A percentile compares a stretch with the other conserved stretches of the same genome.
Evolutionary conservation across 108 stramenopile genomes (phyloP).

Genomic region (Parmales sp.): DNA sequence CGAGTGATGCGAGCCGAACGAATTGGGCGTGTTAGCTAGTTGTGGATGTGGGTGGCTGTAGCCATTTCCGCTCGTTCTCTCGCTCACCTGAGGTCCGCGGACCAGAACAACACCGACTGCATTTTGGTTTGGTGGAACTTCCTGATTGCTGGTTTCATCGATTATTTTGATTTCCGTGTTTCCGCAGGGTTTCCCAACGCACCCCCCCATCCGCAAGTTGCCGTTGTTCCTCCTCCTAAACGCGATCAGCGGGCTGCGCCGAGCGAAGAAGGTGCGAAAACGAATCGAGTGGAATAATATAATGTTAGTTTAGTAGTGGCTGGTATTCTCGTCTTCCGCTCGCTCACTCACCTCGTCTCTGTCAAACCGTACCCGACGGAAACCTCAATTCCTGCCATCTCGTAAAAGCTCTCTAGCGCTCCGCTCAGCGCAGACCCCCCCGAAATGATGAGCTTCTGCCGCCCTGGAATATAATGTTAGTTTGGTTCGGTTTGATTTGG

Average conservation of each 20-base stretch:
- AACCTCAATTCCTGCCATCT: constrained; percentile 64
- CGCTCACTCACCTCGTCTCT: no score
- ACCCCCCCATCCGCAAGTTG: constrained; percentile 65
- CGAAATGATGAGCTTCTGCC: constrained; percentile 60
- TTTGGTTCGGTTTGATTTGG: no score
- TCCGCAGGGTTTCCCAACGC: constrained; percentile 55
- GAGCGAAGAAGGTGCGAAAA: no score
- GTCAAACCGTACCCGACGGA: constrained; percentile 85
- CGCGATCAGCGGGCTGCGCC: constrained; percentile 62
- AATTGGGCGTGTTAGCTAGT: no score
- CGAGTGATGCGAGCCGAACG: no score
- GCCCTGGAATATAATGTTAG: no score
- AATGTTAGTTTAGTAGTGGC: no score
- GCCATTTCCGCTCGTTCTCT: no score
- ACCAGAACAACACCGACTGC: constrained; percentile 58
- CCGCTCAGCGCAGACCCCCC: constrained; percentile 83
- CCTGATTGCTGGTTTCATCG: constrained; percentile 30
- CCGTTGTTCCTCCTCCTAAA: constrained; percentile 50
- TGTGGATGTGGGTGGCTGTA: no score
- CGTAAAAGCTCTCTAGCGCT: constrained; percentile 75
- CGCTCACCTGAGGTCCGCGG: constrained; percentile 77
- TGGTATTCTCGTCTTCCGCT: no score
- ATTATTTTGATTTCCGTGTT: constrained; percentile 73
- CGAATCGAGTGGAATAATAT: no score
- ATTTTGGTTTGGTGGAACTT: constrained; percentile 49